Evolutionary conservation across 257 asterid species (phyloP), one percentile per base, ranked within the genome.

Genomic region (Scutellaria minor): DNA sequence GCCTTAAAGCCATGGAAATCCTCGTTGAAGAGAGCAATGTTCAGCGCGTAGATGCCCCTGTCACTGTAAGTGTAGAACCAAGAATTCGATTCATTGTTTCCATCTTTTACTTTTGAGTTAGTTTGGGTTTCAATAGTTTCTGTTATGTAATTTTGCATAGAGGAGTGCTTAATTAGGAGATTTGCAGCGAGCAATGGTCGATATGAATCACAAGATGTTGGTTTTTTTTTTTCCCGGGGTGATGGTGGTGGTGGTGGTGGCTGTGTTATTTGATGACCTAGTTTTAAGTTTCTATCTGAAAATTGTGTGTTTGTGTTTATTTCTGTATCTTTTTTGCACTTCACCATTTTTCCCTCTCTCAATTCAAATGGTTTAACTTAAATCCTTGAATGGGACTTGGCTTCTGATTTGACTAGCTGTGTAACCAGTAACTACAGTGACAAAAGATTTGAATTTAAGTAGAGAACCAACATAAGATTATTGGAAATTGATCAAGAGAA

Each of bases 1-100:
- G 97, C 72, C 89, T 93, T 15, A 93, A 89, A 72, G 97, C 98
- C 62, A 89, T 93, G 85, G 98, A 93, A 80, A 93, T 93, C 77
- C 94, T 93, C 24, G 98, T 93, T 14, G 98, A 93, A 75, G 97
- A 93, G 87, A 85, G 97, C 69, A 93, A 93, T 77, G 97, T 93
- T 77, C 98, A 93, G 81, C 82, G 98, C 45, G 98, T 93, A 7
- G 98, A 91, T 46, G 97, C 96, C 22, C 98, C 97, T 2, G 96
- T 93, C 50, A 91, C 98, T 31, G 97, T 93, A 39, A 60, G 66
- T 60, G 39, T 13, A 1, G 20, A 58, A 27, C 1, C 6, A 12
- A 27, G 12, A 39, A 35, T 35, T 60, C 7, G 13, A 7, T 35
- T 60, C 24, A 60, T 39, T 6, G 24, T 59, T 35, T 59, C 65